Conservation (phyloP, 768 basidiomycete species). For the Cystofilobasidium capitatum region DNA sequence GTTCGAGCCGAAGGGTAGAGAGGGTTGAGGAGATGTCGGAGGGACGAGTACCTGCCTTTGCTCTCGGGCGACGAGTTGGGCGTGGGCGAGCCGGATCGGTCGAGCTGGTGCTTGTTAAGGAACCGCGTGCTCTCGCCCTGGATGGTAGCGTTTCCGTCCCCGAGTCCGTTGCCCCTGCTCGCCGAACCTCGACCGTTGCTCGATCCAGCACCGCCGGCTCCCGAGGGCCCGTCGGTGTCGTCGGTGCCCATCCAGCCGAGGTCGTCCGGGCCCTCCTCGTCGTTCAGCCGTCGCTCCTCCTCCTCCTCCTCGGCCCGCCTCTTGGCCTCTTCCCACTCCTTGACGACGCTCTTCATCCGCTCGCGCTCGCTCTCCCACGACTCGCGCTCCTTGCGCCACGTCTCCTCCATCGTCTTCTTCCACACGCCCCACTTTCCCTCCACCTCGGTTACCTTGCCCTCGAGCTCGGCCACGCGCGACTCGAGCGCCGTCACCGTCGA, state of each 20-base stretch:
- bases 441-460: constrained; percentile 37
- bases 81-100: constrained; percentile 4
- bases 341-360: constrained; percentile 58
- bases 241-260: constrained; percentile 2
- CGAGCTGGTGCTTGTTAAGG: background rate
- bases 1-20: constrained; percentile 7
- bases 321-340: constrained; percentile 64
- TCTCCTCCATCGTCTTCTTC: constrained; percentile 68
- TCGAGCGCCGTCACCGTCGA: constrained; percentile 39
- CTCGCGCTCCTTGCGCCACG: constrained; percentile 66
- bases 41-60: constrained; percentile 15
- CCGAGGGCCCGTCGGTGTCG: background rate
- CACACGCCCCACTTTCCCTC: constrained; percentile 49
- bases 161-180: background rate
- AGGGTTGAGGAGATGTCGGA: constrained; percentile 19
- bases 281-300: constrained; percentile 38
- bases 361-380: constrained; percentile 76
- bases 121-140: background rate
- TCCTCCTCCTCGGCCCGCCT: constrained; percentile 39
- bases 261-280: constrained; percentile 25
- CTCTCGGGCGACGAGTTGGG: constrained; percentile 15
- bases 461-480: constrained; percentile 34
- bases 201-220: background rate
- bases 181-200: background rate
- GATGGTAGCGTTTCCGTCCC: background rate